Base-by-base conservation (phyloP, 2,329 filamentous ascomycete genomes). In the Botrytis paeoniae region DNA sequence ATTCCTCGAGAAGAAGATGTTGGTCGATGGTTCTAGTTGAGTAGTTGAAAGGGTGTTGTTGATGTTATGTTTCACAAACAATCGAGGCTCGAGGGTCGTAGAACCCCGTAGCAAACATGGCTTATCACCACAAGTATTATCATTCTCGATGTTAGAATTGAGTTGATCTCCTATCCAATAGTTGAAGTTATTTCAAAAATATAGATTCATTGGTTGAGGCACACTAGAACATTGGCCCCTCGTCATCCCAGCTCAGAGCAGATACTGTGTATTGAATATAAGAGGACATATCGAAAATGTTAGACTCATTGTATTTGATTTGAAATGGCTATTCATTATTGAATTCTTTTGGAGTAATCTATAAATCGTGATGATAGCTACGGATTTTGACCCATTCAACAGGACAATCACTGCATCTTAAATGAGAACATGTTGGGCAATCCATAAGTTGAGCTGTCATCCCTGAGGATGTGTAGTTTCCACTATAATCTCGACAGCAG, bases 401-500 rank as follows among this genome's bases (percentile, higher is more conserved):
- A 7, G 0, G 2, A 25, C 59, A 39, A 7, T 25, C 1, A 14
- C 1, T 0, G 35, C 35, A 61, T 12, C 22, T 61, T 37, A 16
- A 0, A 61, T 61, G 35, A 3, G 0, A 0, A 18, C 59, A 61
- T 2, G 1, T 22, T 14, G 5, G 12, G 39, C 59, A 61, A 16
- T 1, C 0, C 1, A 37, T 0, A 4, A 61, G 9, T 4, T 1
- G 6, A 9, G 4, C 25, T 4, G 6, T 1, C 22, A 61, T 61
- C 3, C 35, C 59, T 16, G 22, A 25, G 7, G 18, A 7, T 8
- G 10, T 39, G 35, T 37, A 37, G 0, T 16, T 7, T 61, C 59
- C 59, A 25, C 0, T 0, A 3, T 7, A 10, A n/a, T 39, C 9
- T 35, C 35, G 59, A n/a, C 59, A 61, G 32, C 18, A 39, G 59